Conservation (phyloP, 1,284 basidiomycete genomes). For the Cronartium quercuum region DNA sequence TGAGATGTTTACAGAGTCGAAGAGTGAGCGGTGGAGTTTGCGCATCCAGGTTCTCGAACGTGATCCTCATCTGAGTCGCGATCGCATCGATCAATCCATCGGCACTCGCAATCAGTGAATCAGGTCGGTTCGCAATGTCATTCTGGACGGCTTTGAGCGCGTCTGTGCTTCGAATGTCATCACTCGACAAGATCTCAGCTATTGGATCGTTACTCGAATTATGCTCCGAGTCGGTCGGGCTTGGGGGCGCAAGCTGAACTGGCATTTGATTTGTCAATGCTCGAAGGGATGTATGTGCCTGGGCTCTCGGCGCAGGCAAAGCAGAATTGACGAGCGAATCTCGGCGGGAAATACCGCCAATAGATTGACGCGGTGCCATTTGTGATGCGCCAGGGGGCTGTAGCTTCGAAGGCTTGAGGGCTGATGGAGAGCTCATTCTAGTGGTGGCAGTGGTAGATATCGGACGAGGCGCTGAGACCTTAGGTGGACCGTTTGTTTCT, state of each 20-base stretch:
- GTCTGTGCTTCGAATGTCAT: constrained; percentile 44
- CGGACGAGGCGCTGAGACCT: constrained; percentile 6
- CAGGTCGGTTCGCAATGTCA: constrained; percentile 52
- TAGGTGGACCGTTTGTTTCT: neutral
- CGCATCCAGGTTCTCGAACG: constrained; percentile 70
- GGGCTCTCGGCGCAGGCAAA: constrained; percentile 40
- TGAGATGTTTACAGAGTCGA: constrained; percentile 87
- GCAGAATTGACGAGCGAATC: constrained; percentile 39
- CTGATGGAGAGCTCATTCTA: constrained; percentile 56
- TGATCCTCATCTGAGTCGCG: constrained; percentile 76
- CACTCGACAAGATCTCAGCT: constrained; percentile 54
- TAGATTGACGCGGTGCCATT: constrained; percentile 8
- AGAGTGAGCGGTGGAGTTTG: constrained; percentile 62
- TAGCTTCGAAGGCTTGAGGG: constrained; percentile 63
- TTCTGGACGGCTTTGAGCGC: constrained; percentile 22
- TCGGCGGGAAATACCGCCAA: constrained; percentile 1
- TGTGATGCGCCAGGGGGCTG: constrained; percentile 51
- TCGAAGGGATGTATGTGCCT: constrained; percentile 8
- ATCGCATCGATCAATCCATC: constrained; percentile 82
- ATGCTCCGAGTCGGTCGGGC: neutral
- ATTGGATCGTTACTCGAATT: constrained; percentile 52
- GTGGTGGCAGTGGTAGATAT: constrained; percentile 4
- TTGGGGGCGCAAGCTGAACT: neutral
- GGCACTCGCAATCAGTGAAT: constrained; percentile 71
- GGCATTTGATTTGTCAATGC: constrained; percentile 42